Base-by-base conservation (phyloP, 495 filamentous ascomycete species). In the Aspergillus panamensis region DNA sequence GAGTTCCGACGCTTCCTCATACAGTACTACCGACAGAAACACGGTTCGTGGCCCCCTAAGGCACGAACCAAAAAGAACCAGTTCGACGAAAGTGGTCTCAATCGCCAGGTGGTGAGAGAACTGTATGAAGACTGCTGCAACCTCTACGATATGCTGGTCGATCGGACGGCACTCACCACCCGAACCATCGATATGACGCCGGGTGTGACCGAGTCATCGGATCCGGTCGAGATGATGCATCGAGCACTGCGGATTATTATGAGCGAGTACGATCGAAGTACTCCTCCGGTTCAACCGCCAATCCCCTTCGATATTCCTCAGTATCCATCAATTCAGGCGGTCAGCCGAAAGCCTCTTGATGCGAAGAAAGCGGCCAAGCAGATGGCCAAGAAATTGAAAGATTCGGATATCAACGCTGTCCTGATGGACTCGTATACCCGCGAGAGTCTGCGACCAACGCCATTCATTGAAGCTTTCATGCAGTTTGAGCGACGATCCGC, bases 31-130 rank as follows among this genome's bases (percentile, higher is more conserved):
- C 91, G 91, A 65, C 72, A 84, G 48, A 81, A 84, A 50, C 95
- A 96, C 66, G 95, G 95, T 39, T 86, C 87, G 51, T 98, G 94
- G 94, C 92, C 95, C 17, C 94, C 95, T 35, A 94, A 92, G 68
- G 91, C 91, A 0, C 83, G 79, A 50, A 91, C 85, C 39, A 97
- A 96, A 78, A 96, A 96, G 78, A 96, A 96, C 65, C 80, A 86
- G 10, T 94, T 96, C 47, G 87, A 88, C 16, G 90, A 90, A 61
- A 83, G 74, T 58, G 94, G 94, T 5, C 78, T 98, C 39, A 97
- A 96, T 67, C 83, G 94, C 5, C 73, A 89, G 50, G 86, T 95
- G 14, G 75, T 97, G 30, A 83, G 82, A 63, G 87, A 90, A 57
- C 69, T 98, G 12, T 97, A 97, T 72, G 80, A 84, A 35, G 95